Conservation (phyloP, 306 rosid species). For the Prunus mira region DNA sequence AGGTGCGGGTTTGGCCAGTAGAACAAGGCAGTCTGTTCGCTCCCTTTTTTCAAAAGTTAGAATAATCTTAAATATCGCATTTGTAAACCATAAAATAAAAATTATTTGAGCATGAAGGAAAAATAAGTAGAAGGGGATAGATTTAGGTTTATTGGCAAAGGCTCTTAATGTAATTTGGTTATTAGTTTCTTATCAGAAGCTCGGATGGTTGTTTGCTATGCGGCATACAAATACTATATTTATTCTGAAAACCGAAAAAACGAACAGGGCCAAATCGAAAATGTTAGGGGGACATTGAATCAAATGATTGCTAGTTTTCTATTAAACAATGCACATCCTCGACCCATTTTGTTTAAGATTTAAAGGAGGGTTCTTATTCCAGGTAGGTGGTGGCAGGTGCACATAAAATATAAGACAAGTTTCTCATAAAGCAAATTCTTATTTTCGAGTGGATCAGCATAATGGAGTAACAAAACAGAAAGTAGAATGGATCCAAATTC, state of each 20-base stretch:
- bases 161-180: too few relatives aligned
- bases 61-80: too few relatives aligned
- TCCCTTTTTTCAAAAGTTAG: accelerated
- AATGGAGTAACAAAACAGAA: neutral
- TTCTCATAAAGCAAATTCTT: neutral
- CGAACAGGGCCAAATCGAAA: neutral
- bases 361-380: neutral
- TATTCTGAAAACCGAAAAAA: neutral
- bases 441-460: neutral
- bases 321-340: neutral
- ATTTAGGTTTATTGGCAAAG: too few relatives aligned
- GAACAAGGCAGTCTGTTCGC: too few relatives aligned
- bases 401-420: neutral
- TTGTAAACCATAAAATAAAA: too few relatives aligned
- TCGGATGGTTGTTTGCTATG: too few relatives aligned
- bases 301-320: neutral
- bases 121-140: too few relatives aligned
- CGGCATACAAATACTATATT: too few relatives aligned
- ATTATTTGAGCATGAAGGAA: too few relatives aligned
- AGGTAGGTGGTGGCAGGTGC: neutral
- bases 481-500: neutral
- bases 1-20: neutral
- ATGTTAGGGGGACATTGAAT: neutral
- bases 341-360: neutral
- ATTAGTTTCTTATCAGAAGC: too few relatives aligned